Conservation (phyloP, 2,329 filamentous ascomycete genomes). For the Helotiales sp. region DNA sequence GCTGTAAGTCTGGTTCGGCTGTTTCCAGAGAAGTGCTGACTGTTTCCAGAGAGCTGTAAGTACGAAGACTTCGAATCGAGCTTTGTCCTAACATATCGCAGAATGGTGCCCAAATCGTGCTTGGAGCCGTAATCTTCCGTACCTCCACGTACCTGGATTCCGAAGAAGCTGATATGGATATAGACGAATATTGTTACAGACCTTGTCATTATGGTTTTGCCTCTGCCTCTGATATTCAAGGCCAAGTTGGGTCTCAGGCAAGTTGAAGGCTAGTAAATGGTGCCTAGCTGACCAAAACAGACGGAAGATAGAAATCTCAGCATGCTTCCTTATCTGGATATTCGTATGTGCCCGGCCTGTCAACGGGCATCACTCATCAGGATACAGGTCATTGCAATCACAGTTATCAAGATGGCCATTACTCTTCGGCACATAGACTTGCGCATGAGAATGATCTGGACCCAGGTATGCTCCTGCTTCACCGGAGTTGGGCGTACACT, state of each 20-base stretch:
- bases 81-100: neutral
- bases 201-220: slow-evolving; percentile 22
- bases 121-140: slow-evolving; percentile 8
- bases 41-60: slow-evolving; percentile 20
- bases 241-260: slow-evolving; percentile 12
- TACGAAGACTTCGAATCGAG: neutral
- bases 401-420: slow-evolving; percentile 14
- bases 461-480: slow-evolving; percentile 9
- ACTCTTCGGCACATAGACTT: slow-evolving; percentile 3
- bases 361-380: neutral
- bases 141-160: neutral
- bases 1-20: slow-evolving; percentile 14
- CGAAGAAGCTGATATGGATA: neutral
- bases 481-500: neutral
- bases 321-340: slow-evolving; percentile 17
- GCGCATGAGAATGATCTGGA: slow-evolving; percentile 22
- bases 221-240: slow-evolving; percentile 22
- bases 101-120: slow-evolving; percentile 5
- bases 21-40: slow-evolving; percentile 7
- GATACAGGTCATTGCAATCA: slow-evolving; percentile 17
- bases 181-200: slow-evolving; percentile 22
- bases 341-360: slow-evolving; percentile 4
- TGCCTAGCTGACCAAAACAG: neutral
- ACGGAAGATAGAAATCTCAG: slow-evolving; percentile 16
- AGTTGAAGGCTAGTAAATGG: neutral